Conservation (phyloP, 768 basidiomycete species). For the Panus rudis region DNA sequence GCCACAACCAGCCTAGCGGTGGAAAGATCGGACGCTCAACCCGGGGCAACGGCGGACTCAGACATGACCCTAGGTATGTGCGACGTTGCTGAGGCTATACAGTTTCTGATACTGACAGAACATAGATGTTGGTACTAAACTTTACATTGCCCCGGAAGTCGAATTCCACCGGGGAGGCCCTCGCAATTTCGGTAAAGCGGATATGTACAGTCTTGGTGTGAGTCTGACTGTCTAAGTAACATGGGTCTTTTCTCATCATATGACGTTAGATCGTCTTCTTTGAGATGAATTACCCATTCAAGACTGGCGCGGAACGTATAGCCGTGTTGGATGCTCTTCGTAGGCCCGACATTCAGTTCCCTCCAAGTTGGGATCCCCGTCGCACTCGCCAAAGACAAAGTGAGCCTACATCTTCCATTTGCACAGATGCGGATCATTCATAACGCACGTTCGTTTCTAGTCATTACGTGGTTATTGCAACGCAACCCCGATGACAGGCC, state of each 20-base stretch:
- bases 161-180: conserved; percentile 49
- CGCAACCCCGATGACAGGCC: conserved; percentile 78
- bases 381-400: conserved; percentile 62
- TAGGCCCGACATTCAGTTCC: conserved; percentile 68
- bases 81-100: not conserved
- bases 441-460: conserved; percentile 27
- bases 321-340: conserved; percentile 76
- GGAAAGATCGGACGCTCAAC: conserved; percentile 61
- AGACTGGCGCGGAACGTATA: conserved; percentile 78
- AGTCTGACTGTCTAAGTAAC: conserved; percentile 17
- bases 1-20: conserved; percentile 78
- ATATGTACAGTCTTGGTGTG: conserved; percentile 92
- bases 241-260: not conserved
- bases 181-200: conserved; percentile 82
- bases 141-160: conserved; percentile 94
- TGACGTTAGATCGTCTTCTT: conserved; percentile 81
- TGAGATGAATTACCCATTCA: conserved; percentile 88
- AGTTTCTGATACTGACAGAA: not conserved
- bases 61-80: conserved; percentile 68
- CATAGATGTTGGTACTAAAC: conserved; percentile 78
- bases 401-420: conserved; percentile 28
- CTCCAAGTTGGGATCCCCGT: conserved; percentile 60
- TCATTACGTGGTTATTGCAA: conserved; percentile 74
- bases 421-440: not conserved
- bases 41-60: conserved; percentile 38